A percentile compares a stretch with the other conserved stretches of the same genome.
phyloP scores from a whole-genome alignment of 257 asterid genomes.

The Solanum ossicruentum region DNA sequence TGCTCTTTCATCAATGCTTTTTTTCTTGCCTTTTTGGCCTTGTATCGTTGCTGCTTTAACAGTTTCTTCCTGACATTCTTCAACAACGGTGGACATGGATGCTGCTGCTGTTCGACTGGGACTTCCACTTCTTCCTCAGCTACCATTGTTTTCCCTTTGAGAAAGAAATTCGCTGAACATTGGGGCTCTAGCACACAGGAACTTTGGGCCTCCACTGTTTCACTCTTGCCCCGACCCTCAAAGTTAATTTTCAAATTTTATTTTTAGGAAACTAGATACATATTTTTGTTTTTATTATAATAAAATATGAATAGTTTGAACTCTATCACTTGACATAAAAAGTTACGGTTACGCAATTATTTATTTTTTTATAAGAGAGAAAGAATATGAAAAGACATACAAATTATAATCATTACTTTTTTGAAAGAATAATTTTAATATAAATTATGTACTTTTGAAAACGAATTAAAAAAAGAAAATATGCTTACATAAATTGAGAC shows the following conservation, averaged over 20 bases:
- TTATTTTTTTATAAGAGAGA: no score
- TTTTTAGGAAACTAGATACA: neutral
- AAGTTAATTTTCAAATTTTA: no score
- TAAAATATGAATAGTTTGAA: neutral
- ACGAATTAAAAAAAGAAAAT: no score
- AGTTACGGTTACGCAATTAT: no score
- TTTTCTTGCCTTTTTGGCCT: constrained; percentile 78
- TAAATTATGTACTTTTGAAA: no score
- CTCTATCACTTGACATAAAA: neutral
- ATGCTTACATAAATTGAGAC: no score
- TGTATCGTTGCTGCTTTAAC: constrained; percentile 64
- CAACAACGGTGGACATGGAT: constrained; percentile 18
- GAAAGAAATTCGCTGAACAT: neutral
- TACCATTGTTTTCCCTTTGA: neutral
- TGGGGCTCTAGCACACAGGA: neutral
- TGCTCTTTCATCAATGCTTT: constrained; percentile 59
- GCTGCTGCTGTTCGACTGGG: neutral
- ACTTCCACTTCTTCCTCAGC: neutral
- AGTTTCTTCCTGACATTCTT: constrained; percentile 73
- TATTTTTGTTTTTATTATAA: no score
- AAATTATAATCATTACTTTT: no score
- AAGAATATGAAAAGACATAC: no score
- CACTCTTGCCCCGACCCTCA: neutral
- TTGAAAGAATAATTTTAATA: no score
- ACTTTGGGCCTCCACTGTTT: neutral